Evolutionary conservation across 2,329 filamentous ascomycete genomes (phyloP), one percentile per base, ranked within the genome.

Genomic region (Dactylonectria estremocensis): DNA sequence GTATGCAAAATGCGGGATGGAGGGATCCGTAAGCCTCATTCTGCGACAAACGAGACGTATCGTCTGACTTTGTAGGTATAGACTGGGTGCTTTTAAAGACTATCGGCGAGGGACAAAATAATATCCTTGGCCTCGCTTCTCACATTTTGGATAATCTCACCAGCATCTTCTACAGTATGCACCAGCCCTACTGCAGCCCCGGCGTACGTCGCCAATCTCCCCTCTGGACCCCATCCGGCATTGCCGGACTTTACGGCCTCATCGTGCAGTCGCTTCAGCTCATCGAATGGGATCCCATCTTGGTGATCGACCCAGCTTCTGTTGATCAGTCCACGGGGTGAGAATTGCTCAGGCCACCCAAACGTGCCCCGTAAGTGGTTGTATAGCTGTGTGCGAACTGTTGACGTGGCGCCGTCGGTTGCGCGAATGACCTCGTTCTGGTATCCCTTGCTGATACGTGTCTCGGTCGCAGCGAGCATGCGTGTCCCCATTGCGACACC

Each of bases 401-500:
- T 85, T 11, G 67, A 77, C 11, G 61, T 70, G 1, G 78, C 83
- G 8, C 83, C 83, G 40, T 85, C 82, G 1, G 69, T 67, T 0
- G 83, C 82, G 1, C 80, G 76, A 0, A 85, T 66, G 0, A 85
- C 77, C 58, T 83, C 83, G n/a, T 80, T 69, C 57, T 82, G 83
- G 52, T 85, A 85, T 1, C 81, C 82, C 61, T 76, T 77, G 55
- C 70, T 75, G 40, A 85, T 80, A 7, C 81, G 79, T 1, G 83
- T 77, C 69, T 85, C 83, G 0, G 64, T 73, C 0, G 81, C 73
- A 0, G 89, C 89, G 0, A 93, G 83, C 64, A 92, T 90, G 8
- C 90, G 83, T 1, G 91, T 93, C 0, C 91, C 91, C 82, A 93
- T 84, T 0, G 84, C 88, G 0, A 86, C 83, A 0, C 88, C 91